These are phyloP conservation scores for Gossypium herbaceum DNA, from an alignment of 345 rosid species.

Conservation along the genomic window DNA sequence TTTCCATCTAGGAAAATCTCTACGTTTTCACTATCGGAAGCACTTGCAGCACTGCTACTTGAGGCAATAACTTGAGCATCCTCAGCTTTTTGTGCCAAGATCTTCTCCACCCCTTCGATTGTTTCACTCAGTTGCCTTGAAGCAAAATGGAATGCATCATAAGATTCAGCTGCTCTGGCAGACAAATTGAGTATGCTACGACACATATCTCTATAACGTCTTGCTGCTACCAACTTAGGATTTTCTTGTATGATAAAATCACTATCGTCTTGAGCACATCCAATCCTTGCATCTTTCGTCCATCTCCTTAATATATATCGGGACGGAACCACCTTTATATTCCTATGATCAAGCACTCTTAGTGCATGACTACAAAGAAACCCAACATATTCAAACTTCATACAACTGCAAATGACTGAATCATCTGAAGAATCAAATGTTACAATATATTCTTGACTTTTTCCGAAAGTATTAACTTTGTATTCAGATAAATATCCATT, in stretches of 20 bases:
- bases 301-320: constrained; percentile 38
- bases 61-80: constrained; percentile 23
- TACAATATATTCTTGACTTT: constrained; percentile 23
- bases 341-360: constrained; percentile 34
- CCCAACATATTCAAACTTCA: constrained; percentile 34
- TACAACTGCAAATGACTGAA: constrained; percentile 26
- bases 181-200: constrained; percentile 23
- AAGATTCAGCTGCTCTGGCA: constrained; percentile 34
- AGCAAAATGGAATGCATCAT: constrained; percentile 34
- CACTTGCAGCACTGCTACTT: constrained; percentile 20
- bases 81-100: constrained; percentile 24
- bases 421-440: constrained; percentile 24
- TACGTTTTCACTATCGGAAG: constrained; percentile 25
- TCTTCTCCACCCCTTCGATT: constrained; percentile 31
- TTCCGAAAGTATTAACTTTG: constrained; percentile 26
- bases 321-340: constrained; percentile 31
- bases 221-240: constrained; percentile 28
- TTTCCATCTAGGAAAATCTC: constrained; percentile 20
- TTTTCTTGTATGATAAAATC: constrained; percentile 24
- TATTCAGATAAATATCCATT: constrained; percentile 22
- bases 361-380: constrained; percentile 36
- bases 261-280: constrained; percentile 1
- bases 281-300: constrained; percentile 33
- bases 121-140: constrained; percentile 29
- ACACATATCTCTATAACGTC: constrained; percentile 31